Evolutionary conservation across 306 rosid genomes (phyloP).

Genomic region (Prunus davidiana): DNA sequence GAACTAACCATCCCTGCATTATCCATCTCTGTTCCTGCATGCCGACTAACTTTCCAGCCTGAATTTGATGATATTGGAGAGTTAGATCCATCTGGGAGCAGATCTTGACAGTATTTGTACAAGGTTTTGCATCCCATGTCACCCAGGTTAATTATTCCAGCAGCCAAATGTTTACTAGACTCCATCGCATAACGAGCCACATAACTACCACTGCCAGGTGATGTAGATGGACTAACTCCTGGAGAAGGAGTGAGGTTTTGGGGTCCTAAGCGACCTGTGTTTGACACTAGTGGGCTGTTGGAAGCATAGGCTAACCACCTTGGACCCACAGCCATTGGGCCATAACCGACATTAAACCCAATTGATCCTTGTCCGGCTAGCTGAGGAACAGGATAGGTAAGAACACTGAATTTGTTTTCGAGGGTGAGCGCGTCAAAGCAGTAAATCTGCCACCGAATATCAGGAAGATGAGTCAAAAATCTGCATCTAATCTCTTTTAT

Average conservation of each 20-base stretch:
- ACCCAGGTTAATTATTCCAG: constrained; percentile 59
- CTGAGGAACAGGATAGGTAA: constrained; percentile 84
- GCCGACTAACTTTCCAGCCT: constrained; percentile 67
- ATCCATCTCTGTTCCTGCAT: constrained; percentile 61
- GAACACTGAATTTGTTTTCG: constrained; percentile 75
- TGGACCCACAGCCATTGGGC: constrained; percentile 95
- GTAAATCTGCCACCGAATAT: constrained; percentile 68
- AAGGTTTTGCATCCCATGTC: constrained; percentile 45
- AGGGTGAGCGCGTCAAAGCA: constrained; percentile 83
- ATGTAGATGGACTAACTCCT: constrained; percentile 71
- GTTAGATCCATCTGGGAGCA: constrained; percentile 72
- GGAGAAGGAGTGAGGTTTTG: constrained; percentile 62
- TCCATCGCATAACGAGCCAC: constrained; percentile 90
- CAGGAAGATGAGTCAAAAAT: constrained; percentile 18
- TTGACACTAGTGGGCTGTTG: constrained; percentile 58
- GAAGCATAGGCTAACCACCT: constrained; percentile 96
- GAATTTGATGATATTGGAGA: constrained; percentile 64
- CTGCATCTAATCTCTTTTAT: neutral
- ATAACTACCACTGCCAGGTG: constrained; percentile 61
- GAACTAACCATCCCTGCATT: constrained; percentile 81
- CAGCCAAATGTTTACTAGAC: constrained; percentile 77
- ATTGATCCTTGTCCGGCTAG: constrained; percentile 60
- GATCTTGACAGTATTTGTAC: constrained; percentile 68
- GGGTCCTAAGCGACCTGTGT: constrained; percentile 67
- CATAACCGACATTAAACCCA: constrained; percentile 81